Percentiles rank a stretch among this genome's conserved stretches.
Evolutionary conservation across 1,284 basidiomycete genomes (phyloP).

Genomic region (Rhizopogon hawkerae): DNA sequence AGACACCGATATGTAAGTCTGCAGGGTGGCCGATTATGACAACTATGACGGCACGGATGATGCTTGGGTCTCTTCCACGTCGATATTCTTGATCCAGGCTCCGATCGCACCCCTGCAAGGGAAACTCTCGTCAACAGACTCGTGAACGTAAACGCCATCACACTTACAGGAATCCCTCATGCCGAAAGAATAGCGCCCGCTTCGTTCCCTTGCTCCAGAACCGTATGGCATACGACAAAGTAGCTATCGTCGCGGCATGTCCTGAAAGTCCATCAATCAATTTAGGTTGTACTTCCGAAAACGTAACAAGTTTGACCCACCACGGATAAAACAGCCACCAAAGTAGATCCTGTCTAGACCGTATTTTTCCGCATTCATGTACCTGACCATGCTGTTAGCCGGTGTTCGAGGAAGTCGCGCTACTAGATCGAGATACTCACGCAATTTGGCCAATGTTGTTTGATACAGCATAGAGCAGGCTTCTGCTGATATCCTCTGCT

Average conservation of each 20-base stretch:
- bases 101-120: conserved; percentile 73
- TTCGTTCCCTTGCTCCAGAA: conserved; percentile 99
- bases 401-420: not conserved
- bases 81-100: conserved; percentile 95
- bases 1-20: too few relatives aligned
- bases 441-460: conserved; percentile 99
- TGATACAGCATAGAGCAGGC: conserved; percentile 90
- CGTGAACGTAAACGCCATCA: conserved; percentile 6
- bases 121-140: conserved; percentile 5
- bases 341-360: conserved; percentile 97
- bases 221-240: conserved; percentile 96
- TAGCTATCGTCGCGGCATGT: conserved; percentile 95
- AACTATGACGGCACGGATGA: not conserved
- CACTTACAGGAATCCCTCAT: conserved; percentile 95
- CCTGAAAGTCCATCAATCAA: conserved; percentile 38
- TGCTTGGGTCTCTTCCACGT: conserved; percentile 28
- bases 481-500: conserved; percentile 92
- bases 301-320: conserved; percentile 36
- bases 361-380: conserved; percentile 99
- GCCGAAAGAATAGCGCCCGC: conserved; percentile 91
- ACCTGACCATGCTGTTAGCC: conserved; percentile 42
- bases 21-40: not conserved
- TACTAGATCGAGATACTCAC: conserved; percentile 44
- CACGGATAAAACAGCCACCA: conserved; percentile 98
- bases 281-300: not conserved